Percentiles rank a stretch among this genome's conserved stretches.
phyloP scores from a whole-genome alignment of 495 filamentous ascomycete species.

The Lasiosphaeriaceae sp. region DNA sequence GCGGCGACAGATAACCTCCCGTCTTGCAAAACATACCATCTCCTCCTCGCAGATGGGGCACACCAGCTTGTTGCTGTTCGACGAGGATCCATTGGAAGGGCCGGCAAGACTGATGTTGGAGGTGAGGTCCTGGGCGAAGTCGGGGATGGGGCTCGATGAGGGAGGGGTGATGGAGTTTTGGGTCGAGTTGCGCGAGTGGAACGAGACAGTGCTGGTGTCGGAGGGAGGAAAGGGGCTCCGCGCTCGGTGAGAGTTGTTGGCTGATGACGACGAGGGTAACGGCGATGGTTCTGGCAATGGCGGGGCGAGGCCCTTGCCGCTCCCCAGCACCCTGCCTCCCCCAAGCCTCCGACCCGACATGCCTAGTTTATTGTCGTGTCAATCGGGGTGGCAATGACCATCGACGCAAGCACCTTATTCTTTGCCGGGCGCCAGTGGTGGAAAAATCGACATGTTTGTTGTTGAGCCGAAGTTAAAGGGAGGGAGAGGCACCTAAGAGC shows the following conservation, averaged over 20 bases:
- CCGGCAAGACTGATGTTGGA: conserved; percentile 47
- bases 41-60: conserved; percentile 97
- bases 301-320: conserved; percentile 70
- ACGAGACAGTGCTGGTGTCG: conserved; percentile 52
- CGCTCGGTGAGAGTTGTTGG: conserved; percentile 23
- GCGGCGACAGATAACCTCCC: not conserved
- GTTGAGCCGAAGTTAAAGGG: too few species aligned
- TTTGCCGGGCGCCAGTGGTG: too few species aligned
- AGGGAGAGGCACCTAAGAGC: too few species aligned
- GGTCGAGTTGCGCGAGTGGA: conserved; percentile 33
- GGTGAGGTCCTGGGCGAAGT: conserved; percentile 41
- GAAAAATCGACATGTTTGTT: too few species aligned
- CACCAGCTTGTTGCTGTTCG: conserved; percentile 57
- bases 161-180: conserved; percentile 29
- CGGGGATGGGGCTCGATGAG: conserved; percentile 37
- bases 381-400: not conserved
- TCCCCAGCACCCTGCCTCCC: conserved; percentile 84
- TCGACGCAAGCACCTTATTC: too few species aligned
- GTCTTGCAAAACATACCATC: conserved; percentile 54
- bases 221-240: conserved; percentile 45
- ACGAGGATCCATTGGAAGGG: conserved; percentile 35
- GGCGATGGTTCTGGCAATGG: conserved; percentile 34
- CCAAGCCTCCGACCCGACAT: conserved; percentile 85
- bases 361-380: not conserved
- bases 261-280: not conserved